A percentile compares a stretch with the other conserved stretches of the same genome.
These are phyloP conservation scores for Xylaria sp. DNA, from an alignment of 495 filamentous ascomycete genomes.

Conservation along the genomic window DNA sequence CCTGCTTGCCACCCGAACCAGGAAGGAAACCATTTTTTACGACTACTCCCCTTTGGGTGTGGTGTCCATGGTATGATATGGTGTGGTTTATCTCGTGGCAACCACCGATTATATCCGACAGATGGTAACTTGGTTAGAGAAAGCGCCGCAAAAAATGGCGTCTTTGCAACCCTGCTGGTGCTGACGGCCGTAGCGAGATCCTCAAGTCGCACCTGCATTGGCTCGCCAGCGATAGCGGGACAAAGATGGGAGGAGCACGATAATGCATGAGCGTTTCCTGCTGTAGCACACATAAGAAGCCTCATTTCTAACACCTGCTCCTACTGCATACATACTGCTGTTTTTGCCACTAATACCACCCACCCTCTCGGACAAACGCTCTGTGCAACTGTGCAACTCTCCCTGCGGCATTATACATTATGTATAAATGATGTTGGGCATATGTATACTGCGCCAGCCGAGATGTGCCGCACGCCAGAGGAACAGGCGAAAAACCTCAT, in stretches of 20 bases:
- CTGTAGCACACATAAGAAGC: neutral
- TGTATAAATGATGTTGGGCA: conserved; percentile 3
- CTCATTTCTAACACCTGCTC: conserved; percentile 9
- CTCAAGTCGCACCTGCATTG: conserved; percentile 4
- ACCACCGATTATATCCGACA: conserved; percentile 21
- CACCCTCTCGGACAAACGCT: neutral
- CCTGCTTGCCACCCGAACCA: neutral
- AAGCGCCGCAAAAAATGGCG: conserved; percentile 20
- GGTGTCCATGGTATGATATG: conserved; percentile 19
- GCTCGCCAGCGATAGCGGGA: conserved; percentile 8
- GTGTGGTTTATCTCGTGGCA: conserved; percentile 25
- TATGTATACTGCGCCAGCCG: conserved; percentile 17
- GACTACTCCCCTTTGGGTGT: neutral
- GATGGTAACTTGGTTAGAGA: conserved; percentile 16
- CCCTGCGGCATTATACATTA: neutral
- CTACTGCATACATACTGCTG: neutral
- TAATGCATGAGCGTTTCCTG: conserved; percentile 11
- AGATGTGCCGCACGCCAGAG: conserved; percentile 9
- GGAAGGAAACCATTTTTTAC: neutral
- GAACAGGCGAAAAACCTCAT: neutral
- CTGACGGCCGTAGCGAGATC: conserved; percentile 15
- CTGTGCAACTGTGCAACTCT: neutral
- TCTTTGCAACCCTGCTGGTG: conserved; percentile 13
- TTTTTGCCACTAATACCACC: conserved; percentile 6
- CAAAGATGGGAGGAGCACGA: conserved; percentile 13